A percentile compares a stretch with the other conserved stretches of the same genome.
Conservation (phyloP, 2,329 filamentous ascomycete genomes). For the Colletotrichum zoysiae region DNA sequence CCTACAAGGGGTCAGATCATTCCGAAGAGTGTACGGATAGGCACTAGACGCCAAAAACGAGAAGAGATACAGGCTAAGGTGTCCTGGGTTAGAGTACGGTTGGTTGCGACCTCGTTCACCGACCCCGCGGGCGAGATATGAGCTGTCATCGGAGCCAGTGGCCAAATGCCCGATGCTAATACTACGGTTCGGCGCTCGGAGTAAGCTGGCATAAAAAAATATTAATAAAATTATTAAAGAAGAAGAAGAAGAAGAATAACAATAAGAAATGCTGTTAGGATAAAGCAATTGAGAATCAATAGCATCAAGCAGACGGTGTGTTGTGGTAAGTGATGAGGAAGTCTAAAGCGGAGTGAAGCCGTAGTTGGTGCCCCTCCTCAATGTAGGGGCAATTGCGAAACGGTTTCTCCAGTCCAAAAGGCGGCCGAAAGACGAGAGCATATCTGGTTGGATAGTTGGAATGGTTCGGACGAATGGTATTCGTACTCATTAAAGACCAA, state of each 20-base stretch:
- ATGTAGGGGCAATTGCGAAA: too few relatives aligned
- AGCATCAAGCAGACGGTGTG: not conserved
- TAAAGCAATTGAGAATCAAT: not conserved
- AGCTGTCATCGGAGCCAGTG: slow-evolving; percentile 27
- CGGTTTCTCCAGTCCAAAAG: not conserved
- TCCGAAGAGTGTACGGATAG: not conserved
- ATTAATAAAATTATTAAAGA: too few relatives aligned
- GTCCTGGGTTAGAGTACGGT: not conserved
- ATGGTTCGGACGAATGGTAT: slow-evolving; percentile 2
- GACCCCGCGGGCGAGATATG: slow-evolving; percentile 18
- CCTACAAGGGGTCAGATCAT: slow-evolving; percentile 22
- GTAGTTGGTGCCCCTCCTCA: not conserved
- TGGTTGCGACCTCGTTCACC: slow-evolving; percentile 8
- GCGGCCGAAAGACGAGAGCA: not conserved
- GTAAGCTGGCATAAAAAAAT: not conserved
- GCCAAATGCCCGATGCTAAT: not conserved
- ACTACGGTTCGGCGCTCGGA: slow-evolving; percentile 20
- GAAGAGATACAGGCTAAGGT: not conserved
- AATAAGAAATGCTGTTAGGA: not conserved
- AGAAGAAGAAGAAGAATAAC: not conserved
- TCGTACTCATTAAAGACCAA: not conserved
- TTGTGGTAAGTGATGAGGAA: not conserved
- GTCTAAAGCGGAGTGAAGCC: not conserved
- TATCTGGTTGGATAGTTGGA: not conserved
- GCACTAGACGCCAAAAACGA: not conserved